Conservation (phyloP, 2,329 filamentous ascomycete species). For the Ceratocystis destructans region DNA sequence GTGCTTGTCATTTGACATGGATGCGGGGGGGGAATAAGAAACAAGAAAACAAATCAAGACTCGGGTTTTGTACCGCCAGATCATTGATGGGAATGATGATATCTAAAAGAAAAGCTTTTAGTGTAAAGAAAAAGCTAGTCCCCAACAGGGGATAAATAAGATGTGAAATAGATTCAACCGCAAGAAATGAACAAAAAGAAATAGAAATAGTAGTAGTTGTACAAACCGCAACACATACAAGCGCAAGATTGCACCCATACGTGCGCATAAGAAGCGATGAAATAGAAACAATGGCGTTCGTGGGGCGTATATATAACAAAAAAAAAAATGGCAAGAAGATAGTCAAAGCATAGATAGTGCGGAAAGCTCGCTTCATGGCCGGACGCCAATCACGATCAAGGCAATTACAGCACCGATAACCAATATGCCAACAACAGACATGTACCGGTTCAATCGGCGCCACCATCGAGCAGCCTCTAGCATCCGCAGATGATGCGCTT, state of each 20-base stretch:
- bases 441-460: conserved; percentile 44
- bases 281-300: conserved; percentile 15
- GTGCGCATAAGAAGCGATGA: conserved; percentile 4
- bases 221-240: conserved; percentile 2
- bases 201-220: conserved; percentile 13
- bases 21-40: conserved; percentile 1
- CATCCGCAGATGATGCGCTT: conserved; percentile 19
- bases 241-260: neutral
- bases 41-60: conserved; percentile 3
- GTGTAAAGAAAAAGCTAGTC: neutral
- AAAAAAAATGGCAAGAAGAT: conserved; percentile 15
- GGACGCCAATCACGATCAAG: conserved; percentile 39
- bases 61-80: neutral
- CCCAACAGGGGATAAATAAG: neutral
- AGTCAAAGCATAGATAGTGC: neutral
- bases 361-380: conserved; percentile 17
- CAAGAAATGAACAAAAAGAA: conserved; percentile 18
- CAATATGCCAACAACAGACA: conserved; percentile 43
- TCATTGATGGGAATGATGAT: neutral
- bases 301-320: neutral
- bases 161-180: conserved; percentile 9
- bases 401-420: conserved; percentile 39
- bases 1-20: neutral
- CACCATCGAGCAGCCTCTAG: conserved; percentile 43
- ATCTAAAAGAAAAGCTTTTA: conserved; percentile 6